These are phyloP conservation scores for Cucumis sativus DNA, from an alignment of 306 rosid species.

Conservation along the genomic window Cucumber_9930_V3 NC_026659.2:126501-127000, in stretches of 20 bases:
- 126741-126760: background rate
- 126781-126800: background rate
- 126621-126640: background rate
- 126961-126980: slow-evolving; percentile 2
- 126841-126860: background rate
- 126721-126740: background rate
- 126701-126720: background rate
- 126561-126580: background rate
- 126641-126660: background rate
- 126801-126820: background rate
- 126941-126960: background rate
- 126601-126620: background rate
- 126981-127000: background rate
- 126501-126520: background rate
- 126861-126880: background rate
- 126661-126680: background rate
- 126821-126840: background rate
- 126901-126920: background rate
- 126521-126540: background rate
- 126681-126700: background rate
- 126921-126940: background rate
- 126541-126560: background rate
- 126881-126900: background rate
- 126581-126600: background rate
- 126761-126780: background rate